These are phyloP conservation scores for Dactylella cylindrospora DNA, from an alignment of 2,329 filamentous ascomycete genomes.

Conservation along the genomic window DNA sequence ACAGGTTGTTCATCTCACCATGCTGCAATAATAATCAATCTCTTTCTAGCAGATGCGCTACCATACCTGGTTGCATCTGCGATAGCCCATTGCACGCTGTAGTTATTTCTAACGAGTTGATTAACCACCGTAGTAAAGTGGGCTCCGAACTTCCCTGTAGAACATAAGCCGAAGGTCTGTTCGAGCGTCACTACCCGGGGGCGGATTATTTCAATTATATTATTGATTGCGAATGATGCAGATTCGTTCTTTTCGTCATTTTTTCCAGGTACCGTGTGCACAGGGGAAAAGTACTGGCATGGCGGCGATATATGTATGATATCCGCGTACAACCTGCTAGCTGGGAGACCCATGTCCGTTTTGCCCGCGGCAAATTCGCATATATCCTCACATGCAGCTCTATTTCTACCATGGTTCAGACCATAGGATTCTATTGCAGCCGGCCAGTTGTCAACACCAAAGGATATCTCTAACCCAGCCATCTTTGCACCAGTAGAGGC, in stretches of 20 bases:
- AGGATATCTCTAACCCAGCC: constrained; percentile 62
- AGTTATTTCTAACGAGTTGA: constrained; percentile 66
- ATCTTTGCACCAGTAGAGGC: constrained; percentile 64
- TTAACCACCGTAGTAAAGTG: constrained; percentile 63
- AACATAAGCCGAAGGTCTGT: constrained; percentile 70
- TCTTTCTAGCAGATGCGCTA: constrained; percentile 56
- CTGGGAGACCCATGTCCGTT: constrained; percentile 54
- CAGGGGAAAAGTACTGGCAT: constrained; percentile 73
- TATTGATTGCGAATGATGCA: constrained; percentile 55
- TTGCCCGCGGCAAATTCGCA: constrained; percentile 57
- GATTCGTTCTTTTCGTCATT: constrained; percentile 70
- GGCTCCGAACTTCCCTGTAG: constrained; percentile 52
- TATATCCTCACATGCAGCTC: constrained; percentile 56
- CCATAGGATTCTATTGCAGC: constrained; percentile 62
- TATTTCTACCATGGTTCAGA: constrained; percentile 56
- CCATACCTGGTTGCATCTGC: constrained; percentile 58
- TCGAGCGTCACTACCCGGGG: constrained; percentile 76
- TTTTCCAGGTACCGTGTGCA: constrained; percentile 63
- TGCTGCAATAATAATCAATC: constrained; percentile 59
- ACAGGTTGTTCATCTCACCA: too few relatives aligned
- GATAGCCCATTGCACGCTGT: constrained; percentile 70
- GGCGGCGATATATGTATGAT: constrained; percentile 75
- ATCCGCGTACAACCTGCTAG: constrained; percentile 59
- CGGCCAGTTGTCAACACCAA: constrained; percentile 65
- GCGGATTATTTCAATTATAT: constrained; percentile 61